Evolutionary conservation across 805 yeast species (phyloP).

Genomic region (Hanseniaspora pseudoguilliermondii): DNA sequence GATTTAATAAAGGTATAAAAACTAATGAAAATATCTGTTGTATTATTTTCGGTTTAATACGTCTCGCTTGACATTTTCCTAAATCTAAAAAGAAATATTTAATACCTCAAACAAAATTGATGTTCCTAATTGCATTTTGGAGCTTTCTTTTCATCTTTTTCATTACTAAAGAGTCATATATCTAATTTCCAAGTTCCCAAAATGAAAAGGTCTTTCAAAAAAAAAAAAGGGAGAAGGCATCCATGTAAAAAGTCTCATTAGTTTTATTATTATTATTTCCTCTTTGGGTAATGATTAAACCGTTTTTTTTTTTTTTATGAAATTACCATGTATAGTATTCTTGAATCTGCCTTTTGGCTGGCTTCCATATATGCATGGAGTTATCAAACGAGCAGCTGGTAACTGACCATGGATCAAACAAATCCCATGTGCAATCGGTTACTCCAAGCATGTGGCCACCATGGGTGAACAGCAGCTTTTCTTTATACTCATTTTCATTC

Average conservation of each 20-base stretch:
- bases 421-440: constrained; percentile 74
- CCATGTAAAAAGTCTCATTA: background rate
- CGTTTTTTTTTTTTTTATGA: background rate
- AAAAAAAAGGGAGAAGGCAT: too few relatives aligned
- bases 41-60: too few relatives aligned
- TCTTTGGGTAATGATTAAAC: background rate
- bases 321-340: background rate
- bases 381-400: constrained; percentile 78
- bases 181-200: background rate
- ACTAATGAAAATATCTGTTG: background rate
- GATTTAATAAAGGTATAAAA: background rate
- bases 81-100: too few relatives aligned
- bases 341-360: constrained; percentile 27
- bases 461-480: constrained; percentile 46
- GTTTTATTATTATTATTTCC: background rate
- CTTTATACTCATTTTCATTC: constrained; percentile 17
- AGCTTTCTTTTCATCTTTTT: too few relatives aligned
- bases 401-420: constrained; percentile 53
- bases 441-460: constrained; percentile 83
- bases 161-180: too few relatives aligned
- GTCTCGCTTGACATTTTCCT: too few relatives aligned
- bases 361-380: constrained; percentile 77
- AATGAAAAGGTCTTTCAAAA: too few relatives aligned
- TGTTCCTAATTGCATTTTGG: too few relatives aligned
- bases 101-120: too few relatives aligned